These are phyloP conservation scores for Olyra latifolia DNA, from an alignment of 176 grass and related monocot genomes.

Conservation along the genomic window DNA sequence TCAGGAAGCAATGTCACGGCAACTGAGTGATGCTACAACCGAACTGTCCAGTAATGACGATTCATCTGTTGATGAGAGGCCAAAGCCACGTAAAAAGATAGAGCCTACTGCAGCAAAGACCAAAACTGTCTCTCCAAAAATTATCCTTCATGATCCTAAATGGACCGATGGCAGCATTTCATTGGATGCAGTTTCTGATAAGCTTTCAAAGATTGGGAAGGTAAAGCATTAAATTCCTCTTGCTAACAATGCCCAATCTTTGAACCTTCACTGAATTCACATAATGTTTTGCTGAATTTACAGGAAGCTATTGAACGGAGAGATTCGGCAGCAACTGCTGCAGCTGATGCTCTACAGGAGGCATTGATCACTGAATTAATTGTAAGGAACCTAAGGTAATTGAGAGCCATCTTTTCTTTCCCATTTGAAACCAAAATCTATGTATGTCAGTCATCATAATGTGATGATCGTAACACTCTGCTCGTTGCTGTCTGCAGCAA, in stretches of 20 bases:
- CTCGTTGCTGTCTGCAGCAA: slow-evolving; percentile 46
- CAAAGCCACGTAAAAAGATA: slow-evolving; percentile 57
- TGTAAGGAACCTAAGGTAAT: slow-evolving; percentile 69
- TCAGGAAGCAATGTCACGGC: slow-evolving; percentile 65
- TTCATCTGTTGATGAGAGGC: slow-evolving; percentile 53
- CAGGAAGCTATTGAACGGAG: slow-evolving; percentile 74
- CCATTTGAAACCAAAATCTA: neutral
- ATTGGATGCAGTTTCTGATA: slow-evolving; percentile 53
- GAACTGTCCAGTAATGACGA: slow-evolving; percentile 52
- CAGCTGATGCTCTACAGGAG: slow-evolving; percentile 71
- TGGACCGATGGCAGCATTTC: slow-evolving; percentile 81
- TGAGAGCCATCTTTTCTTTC: neutral
- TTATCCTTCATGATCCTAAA: slow-evolving; percentile 73
- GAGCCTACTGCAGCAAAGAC: slow-evolving; percentile 44
- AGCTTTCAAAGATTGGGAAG: slow-evolving; percentile 64
- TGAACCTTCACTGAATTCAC: neutral
- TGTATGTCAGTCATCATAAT: neutral
- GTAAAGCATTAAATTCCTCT: slow-evolving; percentile 11
- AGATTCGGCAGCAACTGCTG: slow-evolving; percentile 52
- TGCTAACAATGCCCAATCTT: neutral
- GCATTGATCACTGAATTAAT: slow-evolving; percentile 66
- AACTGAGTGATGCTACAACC: slow-evolving; percentile 58
- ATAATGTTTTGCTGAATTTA: neutral
- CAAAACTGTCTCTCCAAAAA: slow-evolving; percentile 17
- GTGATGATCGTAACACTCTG: neutral